Base-by-base conservation (phyloP, 148 eudicot species). In the Camellia sinensis region DNA sequence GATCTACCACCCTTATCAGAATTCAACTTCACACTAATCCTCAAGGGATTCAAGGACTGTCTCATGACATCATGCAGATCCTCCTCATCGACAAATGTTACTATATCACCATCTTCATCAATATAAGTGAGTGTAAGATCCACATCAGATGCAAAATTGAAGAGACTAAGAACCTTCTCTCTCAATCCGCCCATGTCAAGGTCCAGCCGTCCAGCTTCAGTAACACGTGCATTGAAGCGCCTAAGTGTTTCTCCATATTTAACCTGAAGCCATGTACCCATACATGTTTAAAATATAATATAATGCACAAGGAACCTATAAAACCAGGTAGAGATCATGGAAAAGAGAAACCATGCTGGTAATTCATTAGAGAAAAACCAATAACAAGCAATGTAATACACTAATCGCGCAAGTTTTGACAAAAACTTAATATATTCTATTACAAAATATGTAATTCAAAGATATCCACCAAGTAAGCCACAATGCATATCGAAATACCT, bases 51-150 rank as follows among this genome's bases (percentile, higher is more conserved):
- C 70, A 94, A 80, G 53, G 80, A 88, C 82, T 97, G 99, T 43
- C 71, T 88, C 78, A 91, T 81, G 10, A 89, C 89, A 88, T 97
- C 99, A 71, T 56, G 80, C 41, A 97, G 86, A 82, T 97, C 99
- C 63, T 92, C 94, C 46, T 97, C 93, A 44, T 94, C 94, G 17
- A 70, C 97, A 69, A 97, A 93, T 19, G 95, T 83, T 37, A 97
- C 94, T 15, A 81, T 57, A 85, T 97, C 99, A 64, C 78, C 78
- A 78, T 97, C 99, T 84, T 97, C 99, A 82, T 97, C 99, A 75
- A 82, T 22, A 68, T 97, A 97, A 11, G 97, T 94, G 54, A 97
- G 83, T 9, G 74, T 64, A 18, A 97, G 80, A 53, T 84, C 87
- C 46, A 85, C 79, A 77, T 86, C 89, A 40, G 88, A 76, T 66